phyloP scores from a whole-genome alignment of 495 filamentous ascomycete species.

The Lasiosphaeria ovina region DNA sequence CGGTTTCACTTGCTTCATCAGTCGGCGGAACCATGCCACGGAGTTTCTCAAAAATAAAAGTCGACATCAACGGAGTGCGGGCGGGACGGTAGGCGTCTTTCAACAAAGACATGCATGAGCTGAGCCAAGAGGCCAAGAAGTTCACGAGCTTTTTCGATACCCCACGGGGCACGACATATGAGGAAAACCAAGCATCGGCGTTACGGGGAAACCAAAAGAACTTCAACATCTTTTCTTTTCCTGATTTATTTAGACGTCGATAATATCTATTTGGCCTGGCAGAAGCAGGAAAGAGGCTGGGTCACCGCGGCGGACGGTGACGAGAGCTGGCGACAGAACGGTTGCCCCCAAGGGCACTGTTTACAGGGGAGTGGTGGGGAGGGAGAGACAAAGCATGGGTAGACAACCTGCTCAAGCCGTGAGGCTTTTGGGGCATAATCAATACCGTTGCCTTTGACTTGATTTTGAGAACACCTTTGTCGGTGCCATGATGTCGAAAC shows the following conservation, averaged over 20 bases:
- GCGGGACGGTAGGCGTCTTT: constrained; percentile 36
- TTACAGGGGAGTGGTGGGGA: neutral
- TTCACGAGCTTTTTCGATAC: constrained; percentile 37
- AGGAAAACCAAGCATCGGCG: constrained; percentile 35
- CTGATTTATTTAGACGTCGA: constrained; percentile 34
- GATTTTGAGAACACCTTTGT: no score
- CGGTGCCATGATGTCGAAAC: no score
- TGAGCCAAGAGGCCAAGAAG: constrained; percentile 25
- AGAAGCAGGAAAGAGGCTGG: constrained; percentile 11
- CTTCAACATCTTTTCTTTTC: constrained; percentile 47
- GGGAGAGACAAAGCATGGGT: no score
- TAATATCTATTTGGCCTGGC: constrained; percentile 35
- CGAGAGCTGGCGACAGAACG: neutral
- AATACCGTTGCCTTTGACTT: no score
- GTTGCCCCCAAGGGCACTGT: neutral
- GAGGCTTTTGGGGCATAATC: no score
- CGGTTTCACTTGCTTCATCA: constrained; percentile 13
- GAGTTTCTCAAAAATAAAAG: constrained; percentile 30
- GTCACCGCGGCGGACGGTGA: neutral
- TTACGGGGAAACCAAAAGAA: constrained; percentile 46
- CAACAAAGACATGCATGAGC: constrained; percentile 44
- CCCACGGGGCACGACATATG: constrained; percentile 34
- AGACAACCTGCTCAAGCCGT: no score
- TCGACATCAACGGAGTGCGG: constrained; percentile 23
- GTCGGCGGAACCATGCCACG: constrained; percentile 17